Base-by-base conservation (phyloP, 2,329 filamentous ascomycete species). In the Escovopsis weberi region DNA sequence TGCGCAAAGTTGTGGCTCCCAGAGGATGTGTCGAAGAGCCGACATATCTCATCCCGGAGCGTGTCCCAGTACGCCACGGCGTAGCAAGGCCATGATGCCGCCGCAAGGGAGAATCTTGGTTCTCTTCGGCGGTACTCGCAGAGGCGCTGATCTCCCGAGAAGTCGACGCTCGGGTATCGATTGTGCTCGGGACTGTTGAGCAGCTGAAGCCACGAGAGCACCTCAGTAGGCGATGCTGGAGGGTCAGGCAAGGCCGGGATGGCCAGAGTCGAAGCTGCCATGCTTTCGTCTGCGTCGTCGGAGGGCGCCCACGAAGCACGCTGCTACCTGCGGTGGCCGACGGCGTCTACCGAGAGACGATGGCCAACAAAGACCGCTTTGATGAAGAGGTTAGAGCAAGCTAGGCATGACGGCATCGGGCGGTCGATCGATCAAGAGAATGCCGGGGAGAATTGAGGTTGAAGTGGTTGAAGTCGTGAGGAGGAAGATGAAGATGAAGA, bases 1-100 rank as follows among this genome's bases (percentile, higher is more conserved):
- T 63, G 60, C 9, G 57, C 53, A 30, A 63, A 61, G 44, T 55
- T 59, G 38, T 50, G 55, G 1, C 53, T 48, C 19, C 47, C 53
- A 0, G 51, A 43, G 1, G 35, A 8, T 7, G 34, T 37, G 2
- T 47, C 43, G 39, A 64, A 63, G 4, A 64, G 51, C 6, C 47
- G 41, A 9, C 48, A 48, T 11, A 62, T 49, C 12, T 55, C 48
- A 1, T 50, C 38, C 32, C 48, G 33, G 3, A 61, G 43, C 5
- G 50, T 49, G 9, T 46, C 28, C 61, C 61, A 61, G 43, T 57
- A 49, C 2, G 42, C 40, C 9, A 53, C 48, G 4, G 52, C 55
- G 26, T 56, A 48, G 2, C 43, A 23, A 5, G 53, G 54, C 55
- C 61, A 62, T 4, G 40, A 39, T 0, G 37, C 43, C 5, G 58